Evolutionary conservation across 2,329 filamentous ascomycete genomes (phyloP).

Genomic region (Pseudogymnoascus sp.): DNA sequence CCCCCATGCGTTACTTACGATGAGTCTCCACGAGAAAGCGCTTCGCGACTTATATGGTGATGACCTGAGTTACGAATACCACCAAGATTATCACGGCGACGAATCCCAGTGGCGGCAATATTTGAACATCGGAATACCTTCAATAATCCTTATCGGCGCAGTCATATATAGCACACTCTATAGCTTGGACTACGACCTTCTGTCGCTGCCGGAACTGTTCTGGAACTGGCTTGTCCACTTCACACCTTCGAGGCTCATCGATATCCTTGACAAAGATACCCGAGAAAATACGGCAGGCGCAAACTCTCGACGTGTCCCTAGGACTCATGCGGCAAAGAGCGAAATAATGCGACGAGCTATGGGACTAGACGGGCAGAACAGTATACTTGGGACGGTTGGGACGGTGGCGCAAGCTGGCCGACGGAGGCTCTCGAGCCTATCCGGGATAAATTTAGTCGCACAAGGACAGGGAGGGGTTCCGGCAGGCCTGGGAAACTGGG

Average conservation of each 20-base stretch:
- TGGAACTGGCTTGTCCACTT: constrained; percentile 56
- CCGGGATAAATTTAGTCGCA: constrained; percentile 33
- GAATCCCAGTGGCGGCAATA: constrained; percentile 13
- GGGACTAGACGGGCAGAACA: constrained; percentile 45
- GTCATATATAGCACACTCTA: constrained; percentile 26
- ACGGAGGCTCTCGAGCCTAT: constrained; percentile 45
- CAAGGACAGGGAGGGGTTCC: constrained; percentile 38
- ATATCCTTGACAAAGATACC: constrained; percentile 42
- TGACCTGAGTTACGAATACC: constrained; percentile 26
- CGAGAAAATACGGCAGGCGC: constrained; percentile 10
- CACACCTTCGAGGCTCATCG: constrained; percentile 50
- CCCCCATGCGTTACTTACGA: constrained; percentile 25
- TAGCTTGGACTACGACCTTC: constrained; percentile 29
- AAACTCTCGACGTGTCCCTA: constrained; percentile 27
- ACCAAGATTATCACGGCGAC: constrained; percentile 25
- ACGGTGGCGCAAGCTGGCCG: constrained; percentile 52
- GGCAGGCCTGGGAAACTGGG: constrained; percentile 76
- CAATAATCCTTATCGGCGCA: constrained; percentile 22
- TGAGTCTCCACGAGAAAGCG: constrained; percentile 22
- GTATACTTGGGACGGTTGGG: constrained; percentile 40
- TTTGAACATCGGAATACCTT: constrained; percentile 17
- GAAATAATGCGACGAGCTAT: constrained; percentile 57
- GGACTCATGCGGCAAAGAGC: constrained; percentile 53
- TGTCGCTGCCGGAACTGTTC: constrained; percentile 41
- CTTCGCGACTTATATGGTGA: constrained; percentile 23